Evolutionary conservation across 495 filamentous ascomycete genomes (phyloP), one percentile per base, ranked within the genome.

Genomic region (Aspergillus bridgeri): DNA sequence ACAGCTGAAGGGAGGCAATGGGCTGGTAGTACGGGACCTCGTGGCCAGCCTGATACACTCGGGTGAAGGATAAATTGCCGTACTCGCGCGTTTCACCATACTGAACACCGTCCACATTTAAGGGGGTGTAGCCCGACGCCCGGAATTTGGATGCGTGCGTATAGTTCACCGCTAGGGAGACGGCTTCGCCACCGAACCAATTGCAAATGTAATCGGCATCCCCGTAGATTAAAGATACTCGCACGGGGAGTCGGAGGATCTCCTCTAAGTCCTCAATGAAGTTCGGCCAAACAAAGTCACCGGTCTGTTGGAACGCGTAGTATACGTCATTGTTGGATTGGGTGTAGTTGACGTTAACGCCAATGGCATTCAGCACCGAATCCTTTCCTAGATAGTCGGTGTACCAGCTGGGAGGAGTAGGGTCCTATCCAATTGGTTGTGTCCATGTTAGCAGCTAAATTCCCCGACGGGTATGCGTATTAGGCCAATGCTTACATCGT

Each of bases 191-290:
- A 5, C 75, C 75, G 53, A 77, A 69, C 74, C 74, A 75, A 64
- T 81, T 84, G 62, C 82, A 83, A 24, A 76, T 74, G 55, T 82
- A 86, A 51, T 86, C 82, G 33, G 75, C 71, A 67, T 82, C 81
- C 33, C 84, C 88, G 64, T 89, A 89, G 59, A 89, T 79, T 9
- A 91, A 75, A 15, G 83, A 80, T 18, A 92, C 82, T 46, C 84
- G 81, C 51, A 91, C 79, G 5, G 79, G 79, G 29, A 71, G 71
- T 3, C 72, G 57, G 18, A 87, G 71, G 23, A 86, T 64, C 24
- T 80, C 75, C 44, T 75, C 74, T n/a, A 87, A 65, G 54, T 81
- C 76, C 19, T 77, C 75, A 20, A 83, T 62, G 60, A 79, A 79
- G 54, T 79, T 82, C 42, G 72, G 77, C 58, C 75, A 70, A 54